phyloP scores from a whole-genome alignment of 2,329 filamentous ascomycete species.

The Sporothrix phasma region DNA sequence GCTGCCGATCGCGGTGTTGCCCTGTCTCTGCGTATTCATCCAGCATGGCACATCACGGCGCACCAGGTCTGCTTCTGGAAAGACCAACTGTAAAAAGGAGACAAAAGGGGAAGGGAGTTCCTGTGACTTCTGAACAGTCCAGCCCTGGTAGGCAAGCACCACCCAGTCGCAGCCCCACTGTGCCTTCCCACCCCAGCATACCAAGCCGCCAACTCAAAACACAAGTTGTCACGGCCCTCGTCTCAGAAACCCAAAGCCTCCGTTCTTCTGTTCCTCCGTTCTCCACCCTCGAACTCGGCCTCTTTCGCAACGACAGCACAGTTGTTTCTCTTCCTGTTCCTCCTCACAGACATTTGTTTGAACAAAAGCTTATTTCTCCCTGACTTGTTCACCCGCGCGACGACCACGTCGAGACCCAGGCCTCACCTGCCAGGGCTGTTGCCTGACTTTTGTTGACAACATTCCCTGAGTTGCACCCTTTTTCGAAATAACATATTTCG shows the following conservation, averaged over 20 bases:
- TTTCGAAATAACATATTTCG: neutral
- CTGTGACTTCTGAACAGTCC: too few relatives aligned
- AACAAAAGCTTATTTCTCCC: conserved; percentile 1
- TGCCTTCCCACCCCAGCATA: neutral
- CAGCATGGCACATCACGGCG: neutral
- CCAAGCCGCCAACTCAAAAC: conserved; percentile 21
- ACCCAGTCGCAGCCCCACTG: neutral
- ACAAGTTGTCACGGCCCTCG: conserved; percentile 24
- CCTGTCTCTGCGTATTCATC: neutral
- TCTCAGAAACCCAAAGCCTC: conserved; percentile 21
- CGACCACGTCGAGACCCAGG: neutral
- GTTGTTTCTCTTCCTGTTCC: neutral
- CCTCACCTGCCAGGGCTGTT: neutral
- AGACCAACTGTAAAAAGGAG: neutral
- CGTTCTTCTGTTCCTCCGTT: neutral
- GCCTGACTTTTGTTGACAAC: neutral
- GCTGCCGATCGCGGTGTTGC: neutral
- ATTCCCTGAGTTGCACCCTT: neutral
- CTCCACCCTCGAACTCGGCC: neutral
- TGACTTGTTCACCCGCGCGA: neutral
- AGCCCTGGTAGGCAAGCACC: neutral
- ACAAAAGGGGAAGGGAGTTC: too few relatives aligned
- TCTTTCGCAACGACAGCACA: neutral
- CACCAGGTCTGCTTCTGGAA: neutral
- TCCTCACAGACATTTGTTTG: neutral